Evolutionary conservation across 2,329 filamentous ascomycete species (phyloP).

Genomic region (Fonsecaea multimorphosa): DNA sequence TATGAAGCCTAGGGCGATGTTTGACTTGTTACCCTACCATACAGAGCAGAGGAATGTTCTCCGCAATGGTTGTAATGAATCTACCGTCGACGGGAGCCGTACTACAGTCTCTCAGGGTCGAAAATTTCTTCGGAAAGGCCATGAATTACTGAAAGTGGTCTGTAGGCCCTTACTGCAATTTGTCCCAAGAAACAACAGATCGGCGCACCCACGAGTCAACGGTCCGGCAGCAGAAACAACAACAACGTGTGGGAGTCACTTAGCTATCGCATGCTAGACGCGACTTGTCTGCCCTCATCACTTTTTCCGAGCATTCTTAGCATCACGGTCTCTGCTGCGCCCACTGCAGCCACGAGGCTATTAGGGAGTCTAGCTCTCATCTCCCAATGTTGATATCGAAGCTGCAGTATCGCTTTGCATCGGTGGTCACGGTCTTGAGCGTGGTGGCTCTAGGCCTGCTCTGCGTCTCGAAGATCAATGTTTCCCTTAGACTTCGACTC

Average conservation of each 20-base stretch:
- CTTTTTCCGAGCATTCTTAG: not conserved
- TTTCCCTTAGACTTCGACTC: not conserved
- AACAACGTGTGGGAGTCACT: not conserved
- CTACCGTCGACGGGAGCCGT: no score
- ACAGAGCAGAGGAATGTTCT: no score
- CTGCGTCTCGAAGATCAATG: not conserved
- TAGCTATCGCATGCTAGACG: not conserved
- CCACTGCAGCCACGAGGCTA: not conserved
- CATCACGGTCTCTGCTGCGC: not conserved
- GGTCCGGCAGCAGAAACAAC: not conserved
- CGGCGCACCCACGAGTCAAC: not conserved
- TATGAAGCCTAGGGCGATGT: no score
- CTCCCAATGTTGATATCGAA: constrained; percentile 7
- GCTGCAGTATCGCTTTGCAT: constrained; percentile 9
- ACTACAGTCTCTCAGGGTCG: no score
- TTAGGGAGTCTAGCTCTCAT: not conserved
- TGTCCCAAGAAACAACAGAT: not conserved
- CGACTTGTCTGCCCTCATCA: not conserved
- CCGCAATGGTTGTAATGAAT: no score
- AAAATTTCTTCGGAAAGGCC: no score
- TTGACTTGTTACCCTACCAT: no score
- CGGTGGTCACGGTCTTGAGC: not conserved
- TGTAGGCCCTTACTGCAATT: not conserved
- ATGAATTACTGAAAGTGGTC: not conserved
- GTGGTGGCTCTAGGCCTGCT: not conserved